phyloP scores from a whole-genome alignment of 805 yeast genomes.

The Ogataea pignaliae region DNA sequence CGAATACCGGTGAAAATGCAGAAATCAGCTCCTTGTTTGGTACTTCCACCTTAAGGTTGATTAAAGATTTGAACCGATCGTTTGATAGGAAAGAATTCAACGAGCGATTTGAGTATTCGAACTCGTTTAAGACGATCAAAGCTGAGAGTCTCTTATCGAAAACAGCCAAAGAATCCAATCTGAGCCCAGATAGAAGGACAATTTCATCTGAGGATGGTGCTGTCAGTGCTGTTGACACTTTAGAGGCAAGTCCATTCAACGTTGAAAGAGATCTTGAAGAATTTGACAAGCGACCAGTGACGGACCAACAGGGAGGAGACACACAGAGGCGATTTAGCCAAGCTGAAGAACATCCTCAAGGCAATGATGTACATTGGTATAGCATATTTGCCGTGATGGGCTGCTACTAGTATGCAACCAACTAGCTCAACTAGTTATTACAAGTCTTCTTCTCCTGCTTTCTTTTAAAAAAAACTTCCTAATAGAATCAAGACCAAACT shows the following conservation, averaged over 20 bases:
- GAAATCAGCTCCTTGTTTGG: no score
- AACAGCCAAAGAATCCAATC: background rate
- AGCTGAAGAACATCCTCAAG: background rate
- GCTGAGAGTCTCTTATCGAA: no score
- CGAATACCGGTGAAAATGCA: no score
- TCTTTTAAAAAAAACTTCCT: no score
- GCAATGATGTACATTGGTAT: background rate
- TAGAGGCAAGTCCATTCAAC: slow-evolving; percentile 13
- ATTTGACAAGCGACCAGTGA: background rate
- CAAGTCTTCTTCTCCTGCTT: no score
- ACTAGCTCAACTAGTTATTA: no score
- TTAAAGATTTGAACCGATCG: slow-evolving; percentile 15
- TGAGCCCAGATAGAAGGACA: background rate
- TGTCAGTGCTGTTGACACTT: background rate
- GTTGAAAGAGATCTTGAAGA: slow-evolving; percentile 11
- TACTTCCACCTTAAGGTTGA: no score
- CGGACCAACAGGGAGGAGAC: background rate
- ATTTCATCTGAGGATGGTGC: background rate
- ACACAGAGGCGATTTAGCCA: background rate
- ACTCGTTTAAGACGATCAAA: slow-evolving; percentile 10
- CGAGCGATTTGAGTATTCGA: slow-evolving; percentile 11
- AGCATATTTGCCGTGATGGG: background rate
- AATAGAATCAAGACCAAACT: no score
- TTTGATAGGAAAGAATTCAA: slow-evolving; percentile 11
- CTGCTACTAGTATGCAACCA: background rate